phyloP scores from a whole-genome alignment of 2,329 filamentous ascomycete genomes.

The Ascosphaera pollenicola region DNA sequence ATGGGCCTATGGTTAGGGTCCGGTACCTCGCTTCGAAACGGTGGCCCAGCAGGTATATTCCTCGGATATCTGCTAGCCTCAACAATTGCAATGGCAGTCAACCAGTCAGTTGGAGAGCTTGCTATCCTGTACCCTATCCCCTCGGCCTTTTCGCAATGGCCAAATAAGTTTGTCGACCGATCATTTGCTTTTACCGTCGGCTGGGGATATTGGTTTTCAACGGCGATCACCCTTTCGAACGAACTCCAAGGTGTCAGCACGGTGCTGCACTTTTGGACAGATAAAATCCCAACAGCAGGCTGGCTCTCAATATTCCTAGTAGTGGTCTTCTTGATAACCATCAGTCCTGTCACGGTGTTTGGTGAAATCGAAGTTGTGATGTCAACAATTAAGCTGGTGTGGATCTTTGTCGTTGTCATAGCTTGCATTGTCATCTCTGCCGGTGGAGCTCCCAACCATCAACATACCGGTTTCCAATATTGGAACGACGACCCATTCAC shows the following conservation, averaged over 20 bases:
- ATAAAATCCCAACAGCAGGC: conserved; percentile 52
- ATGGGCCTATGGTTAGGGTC: conserved; percentile 27
- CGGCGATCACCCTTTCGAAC: conserved; percentile 23
- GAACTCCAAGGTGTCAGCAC: conserved; percentile 13
- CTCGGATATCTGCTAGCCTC: conserved; percentile 22
- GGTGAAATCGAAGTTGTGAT: conserved; percentile 43
- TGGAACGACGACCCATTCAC: conserved; percentile 49
- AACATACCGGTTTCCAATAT: conserved; percentile 42
- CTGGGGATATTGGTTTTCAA: conserved; percentile 27
- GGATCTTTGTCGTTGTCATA: conserved; percentile 43
- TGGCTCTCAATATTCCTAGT: conserved; percentile 54
- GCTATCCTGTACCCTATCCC: conserved; percentile 25
- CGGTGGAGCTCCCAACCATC: conserved; percentile 41
- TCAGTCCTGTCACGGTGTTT: conserved; percentile 47
- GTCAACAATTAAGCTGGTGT: conserved; percentile 43
- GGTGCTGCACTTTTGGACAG: conserved; percentile 7
- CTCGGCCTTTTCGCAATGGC: conserved; percentile 27
- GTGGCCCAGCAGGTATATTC: conserved; percentile 22
- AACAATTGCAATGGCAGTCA: conserved; percentile 22
- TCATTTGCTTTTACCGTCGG: conserved; percentile 24
- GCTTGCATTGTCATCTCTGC: conserved; percentile 40
- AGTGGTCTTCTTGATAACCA: conserved; percentile 42
- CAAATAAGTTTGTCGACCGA: conserved; percentile 22
- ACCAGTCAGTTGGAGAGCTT: conserved; percentile 26
- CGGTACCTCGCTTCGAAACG: too few species aligned